A percentile compares a stretch with the other conserved stretches of the same genome.
phyloP scores from a whole-genome alignment of 805 yeast genomes.

The Kodamaea jinghongensis region DNA sequence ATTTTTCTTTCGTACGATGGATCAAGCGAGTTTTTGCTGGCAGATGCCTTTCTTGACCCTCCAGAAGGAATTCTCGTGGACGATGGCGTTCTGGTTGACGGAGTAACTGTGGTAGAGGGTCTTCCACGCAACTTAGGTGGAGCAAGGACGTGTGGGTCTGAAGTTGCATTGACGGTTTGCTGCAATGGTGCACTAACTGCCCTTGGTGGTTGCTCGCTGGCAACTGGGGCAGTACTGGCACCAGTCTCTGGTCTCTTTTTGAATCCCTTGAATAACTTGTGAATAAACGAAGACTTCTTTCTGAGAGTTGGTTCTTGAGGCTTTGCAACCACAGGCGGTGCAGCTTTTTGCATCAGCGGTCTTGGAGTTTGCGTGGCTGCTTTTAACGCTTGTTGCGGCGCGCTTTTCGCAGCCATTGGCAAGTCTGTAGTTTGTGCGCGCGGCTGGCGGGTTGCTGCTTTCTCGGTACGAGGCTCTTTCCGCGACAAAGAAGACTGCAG shows the following conservation, averaged over 20 bases:
- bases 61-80: background rate
- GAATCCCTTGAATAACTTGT: slow-evolving; percentile 10
- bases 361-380: slow-evolving; percentile 1
- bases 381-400: slow-evolving; percentile 1
- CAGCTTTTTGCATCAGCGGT: background rate
- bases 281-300: slow-evolving; percentile 11
- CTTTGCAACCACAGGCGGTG: background rate
- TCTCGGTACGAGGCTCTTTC: too few relatives aligned
- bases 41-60: too few relatives aligned
- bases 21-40: too few relatives aligned
- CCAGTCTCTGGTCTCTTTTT: slow-evolving; percentile 1
- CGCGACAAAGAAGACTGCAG: too few relatives aligned
- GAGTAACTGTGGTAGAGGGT: background rate
- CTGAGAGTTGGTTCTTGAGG: background rate
- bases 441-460: too few relatives aligned
- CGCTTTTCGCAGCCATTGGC: too few relatives aligned
- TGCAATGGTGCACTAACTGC: too few relatives aligned
- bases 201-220: too few relatives aligned
- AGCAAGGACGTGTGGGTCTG: too few relatives aligned
- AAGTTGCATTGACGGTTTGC: too few relatives aligned
- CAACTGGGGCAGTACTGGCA: background rate
- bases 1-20: slow-evolving; percentile 9
- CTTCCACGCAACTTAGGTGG: too few relatives aligned
- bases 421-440: too few relatives aligned
- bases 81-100: background rate